phyloP scores from a whole-genome alignment of 352 stramenopile genomes.

The Globisporangium takayamanum region DNA sequence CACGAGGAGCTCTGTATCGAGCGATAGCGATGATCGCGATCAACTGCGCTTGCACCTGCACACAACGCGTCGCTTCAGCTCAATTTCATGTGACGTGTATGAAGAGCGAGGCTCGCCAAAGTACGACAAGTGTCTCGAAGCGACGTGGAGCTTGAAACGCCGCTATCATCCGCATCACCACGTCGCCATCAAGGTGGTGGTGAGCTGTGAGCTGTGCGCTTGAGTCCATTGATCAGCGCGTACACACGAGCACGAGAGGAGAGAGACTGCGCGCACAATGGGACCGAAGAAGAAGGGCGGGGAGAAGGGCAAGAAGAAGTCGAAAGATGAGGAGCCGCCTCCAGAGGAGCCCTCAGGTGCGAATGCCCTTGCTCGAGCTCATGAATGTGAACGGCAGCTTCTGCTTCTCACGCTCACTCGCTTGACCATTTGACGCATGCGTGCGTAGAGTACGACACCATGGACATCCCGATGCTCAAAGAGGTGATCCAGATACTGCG shows the following conservation, averaged over 20 bases:
- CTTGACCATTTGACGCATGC: background rate
- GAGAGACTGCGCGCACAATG: slow-evolving; percentile 19
- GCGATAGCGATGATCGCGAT: background rate
- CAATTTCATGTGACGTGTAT: too few species aligned
- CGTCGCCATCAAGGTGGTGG: too few species aligned
- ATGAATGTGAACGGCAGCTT: background rate
- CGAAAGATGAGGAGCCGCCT: slow-evolving; percentile 55
- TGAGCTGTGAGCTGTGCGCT: background rate
- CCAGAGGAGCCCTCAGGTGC: slow-evolving; percentile 69
- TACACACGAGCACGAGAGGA: background rate
- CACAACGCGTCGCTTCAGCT: background rate
- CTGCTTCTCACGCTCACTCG: background rate
- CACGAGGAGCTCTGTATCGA: background rate
- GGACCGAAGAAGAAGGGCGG: slow-evolving; percentile 69
- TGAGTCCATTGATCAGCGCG: background rate
- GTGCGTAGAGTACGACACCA: slow-evolving; percentile 86
- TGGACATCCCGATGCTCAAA: slow-evolving; percentile 91
- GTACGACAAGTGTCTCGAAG: too few species aligned
- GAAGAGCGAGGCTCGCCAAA: too few species aligned
- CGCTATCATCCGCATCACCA: background rate
- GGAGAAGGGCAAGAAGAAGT: slow-evolving; percentile 61
- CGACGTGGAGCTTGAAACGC: background rate
- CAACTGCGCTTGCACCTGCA: background rate
- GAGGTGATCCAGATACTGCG: slow-evolving; percentile 91
- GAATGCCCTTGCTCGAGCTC: background rate